Conservation (phyloP, 1,284 basidiomycete genomes). For the Trichosporon asahii region DNA sequence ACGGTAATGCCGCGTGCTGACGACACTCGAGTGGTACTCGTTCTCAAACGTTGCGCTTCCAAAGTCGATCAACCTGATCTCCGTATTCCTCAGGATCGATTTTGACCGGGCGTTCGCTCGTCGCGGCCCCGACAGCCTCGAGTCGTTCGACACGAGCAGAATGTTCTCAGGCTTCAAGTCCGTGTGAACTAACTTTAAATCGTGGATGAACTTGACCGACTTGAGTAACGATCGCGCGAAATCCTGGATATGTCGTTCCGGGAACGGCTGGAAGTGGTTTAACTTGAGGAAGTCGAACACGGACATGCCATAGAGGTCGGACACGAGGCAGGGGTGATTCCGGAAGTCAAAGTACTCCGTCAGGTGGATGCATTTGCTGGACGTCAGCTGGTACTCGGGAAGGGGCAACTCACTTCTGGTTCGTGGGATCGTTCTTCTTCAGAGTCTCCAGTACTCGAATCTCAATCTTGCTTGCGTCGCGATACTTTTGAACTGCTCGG, state of each 20-base stretch:
- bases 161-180: slow-evolving; percentile 99
- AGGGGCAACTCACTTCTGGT: slow-evolving; percentile 69
- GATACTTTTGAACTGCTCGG: slow-evolving; percentile 90
- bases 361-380: slow-evolving; percentile 96
- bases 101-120: slow-evolving; percentile 30
- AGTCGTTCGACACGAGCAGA: slow-evolving; percentile 83
- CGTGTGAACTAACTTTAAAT: slow-evolving; percentile 88
- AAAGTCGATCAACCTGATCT: slow-evolving; percentile 97
- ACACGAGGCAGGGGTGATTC: slow-evolving; percentile 97
- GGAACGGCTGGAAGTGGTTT: slow-evolving; percentile 95
- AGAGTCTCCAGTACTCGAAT: slow-evolving; percentile 90
- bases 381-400: neutral
- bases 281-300: slow-evolving; percentile 99
- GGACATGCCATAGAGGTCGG: slow-evolving; percentile 93
- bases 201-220: slow-evolving; percentile 92
- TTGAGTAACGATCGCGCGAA: slow-evolving; percentile 89
- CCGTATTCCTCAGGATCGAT: slow-evolving; percentile 71
- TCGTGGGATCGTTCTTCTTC: slow-evolving; percentile 82
- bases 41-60: slow-evolving; percentile 94
- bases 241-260: slow-evolving; percentile 89
- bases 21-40: slow-evolving; percentile 97
- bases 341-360: slow-evolving; percentile 93
- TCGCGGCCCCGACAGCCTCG: slow-evolving; percentile 43
- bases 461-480: slow-evolving; percentile 98
- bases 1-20: slow-evolving; percentile 96